Conservation (phyloP, 2,329 filamentous ascomycete genomes). For the Periconia macrospinosa region DNA sequence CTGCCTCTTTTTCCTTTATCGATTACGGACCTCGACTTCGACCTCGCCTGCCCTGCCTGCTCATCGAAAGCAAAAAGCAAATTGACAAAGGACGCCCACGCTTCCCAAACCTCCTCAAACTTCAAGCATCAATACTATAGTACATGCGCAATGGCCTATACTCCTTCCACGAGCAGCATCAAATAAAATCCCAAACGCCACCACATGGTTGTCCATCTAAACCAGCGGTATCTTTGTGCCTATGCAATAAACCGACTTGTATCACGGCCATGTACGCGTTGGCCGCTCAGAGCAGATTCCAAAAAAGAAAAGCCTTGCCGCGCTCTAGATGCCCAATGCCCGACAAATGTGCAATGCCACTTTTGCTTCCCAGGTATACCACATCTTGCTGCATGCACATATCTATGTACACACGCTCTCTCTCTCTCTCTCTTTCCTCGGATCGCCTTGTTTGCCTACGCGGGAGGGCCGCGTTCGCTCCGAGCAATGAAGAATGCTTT, state of each 20-base stretch:
- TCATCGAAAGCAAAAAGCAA: not conserved
- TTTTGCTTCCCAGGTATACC: constrained; percentile 14
- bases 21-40: constrained; percentile 31
- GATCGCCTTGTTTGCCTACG: constrained; percentile 3
- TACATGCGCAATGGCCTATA: constrained; percentile 24
- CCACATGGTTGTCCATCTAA: constrained; percentile 24
- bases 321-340: constrained; percentile 20
- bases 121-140: constrained; percentile 30
- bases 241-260: constrained; percentile 25
- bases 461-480: constrained; percentile 19
- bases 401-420: not conserved
- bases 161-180: constrained; percentile 24
- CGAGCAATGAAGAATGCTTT: constrained; percentile 66
- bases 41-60: not conserved
- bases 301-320: constrained; percentile 11
- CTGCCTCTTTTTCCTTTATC: constrained; percentile 22
- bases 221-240: constrained; percentile 28
- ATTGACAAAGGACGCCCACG: constrained; percentile 12
- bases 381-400: not conserved
- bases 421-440: not conserved
- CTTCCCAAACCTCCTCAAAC: constrained; percentile 5
- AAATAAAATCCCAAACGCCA: constrained; percentile 28
- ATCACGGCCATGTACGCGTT: constrained; percentile 15
- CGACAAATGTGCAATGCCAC: constrained; percentile 8
- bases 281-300: constrained; percentile 13